phyloP scores from a whole-genome alignment of 2,329 filamentous ascomycete genomes.

The Cladosporium sp. region DNA sequence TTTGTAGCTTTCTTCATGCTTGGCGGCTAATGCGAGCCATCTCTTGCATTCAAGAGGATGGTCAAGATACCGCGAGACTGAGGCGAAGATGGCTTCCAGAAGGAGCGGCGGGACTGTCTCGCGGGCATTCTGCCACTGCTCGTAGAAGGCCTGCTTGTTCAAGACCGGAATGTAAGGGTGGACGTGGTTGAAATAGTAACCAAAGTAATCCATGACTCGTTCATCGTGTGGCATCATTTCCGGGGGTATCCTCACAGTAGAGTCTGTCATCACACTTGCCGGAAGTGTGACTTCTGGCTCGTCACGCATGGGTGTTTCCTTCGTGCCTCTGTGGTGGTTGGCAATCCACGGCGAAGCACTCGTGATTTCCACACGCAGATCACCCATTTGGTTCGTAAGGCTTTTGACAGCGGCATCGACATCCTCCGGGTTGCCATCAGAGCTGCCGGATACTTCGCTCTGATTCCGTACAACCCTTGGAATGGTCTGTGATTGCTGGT shows the following conservation, averaged over 20 bases:
- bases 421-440: constrained; percentile 37
- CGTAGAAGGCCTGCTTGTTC: constrained; percentile 78
- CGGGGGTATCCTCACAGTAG: constrained; percentile 82
- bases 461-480: constrained; percentile 29
- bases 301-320: constrained; percentile 62
- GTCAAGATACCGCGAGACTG: constrained; percentile 79
- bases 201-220: constrained; percentile 79
- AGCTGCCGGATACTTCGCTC: constrained; percentile 32
- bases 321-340: constrained; percentile 58
- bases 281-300: constrained; percentile 74
- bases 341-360: constrained; percentile 89
- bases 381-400: constrained; percentile 68
- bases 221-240: constrained; percentile 91
- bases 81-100: constrained; percentile 87
- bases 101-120: constrained; percentile 86
- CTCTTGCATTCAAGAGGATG: constrained; percentile 83
- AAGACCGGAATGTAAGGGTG: constrained; percentile 92
- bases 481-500: constrained; percentile 26
- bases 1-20: constrained; percentile 91
- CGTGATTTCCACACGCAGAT: constrained; percentile 81
- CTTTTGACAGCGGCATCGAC: constrained; percentile 36
- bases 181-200: constrained; percentile 86
- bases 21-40: constrained; percentile 87
- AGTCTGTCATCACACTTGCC: constrained; percentile 67
- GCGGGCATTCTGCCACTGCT: constrained; percentile 83